These are phyloP conservation scores for Arabidopsis arenosa DNA, from an alignment of 345 rosid species.

Conservation along the genomic window DNA sequence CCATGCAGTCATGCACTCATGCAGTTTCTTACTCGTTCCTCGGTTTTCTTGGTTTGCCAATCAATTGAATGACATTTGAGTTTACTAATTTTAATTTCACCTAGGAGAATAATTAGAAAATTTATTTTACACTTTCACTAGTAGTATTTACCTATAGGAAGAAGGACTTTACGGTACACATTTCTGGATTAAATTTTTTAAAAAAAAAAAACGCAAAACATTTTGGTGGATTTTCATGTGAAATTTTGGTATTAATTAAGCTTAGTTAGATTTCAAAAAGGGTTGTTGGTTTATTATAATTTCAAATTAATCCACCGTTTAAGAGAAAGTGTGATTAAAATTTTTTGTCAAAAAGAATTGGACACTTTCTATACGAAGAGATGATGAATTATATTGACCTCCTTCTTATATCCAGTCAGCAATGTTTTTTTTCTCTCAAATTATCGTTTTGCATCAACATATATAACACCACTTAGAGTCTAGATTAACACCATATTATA, in stretches of 20 bases:
- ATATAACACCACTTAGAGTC: neutral
- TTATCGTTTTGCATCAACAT: neutral
- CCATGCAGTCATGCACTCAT: constrained; percentile 1
- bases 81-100: neutral
- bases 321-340: neutral
- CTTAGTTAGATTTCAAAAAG: neutral
- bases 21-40: neutral
- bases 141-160: neutral
- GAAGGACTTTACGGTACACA: neutral
- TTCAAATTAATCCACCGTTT: neutral
- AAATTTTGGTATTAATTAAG: neutral
- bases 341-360: neutral
- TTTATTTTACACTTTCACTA: neutral
- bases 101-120: neutral
- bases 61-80: neutral
- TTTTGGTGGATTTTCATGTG: neutral
- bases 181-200: no score
- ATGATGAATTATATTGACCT: neutral
- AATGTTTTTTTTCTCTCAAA: neutral
- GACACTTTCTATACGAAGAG: no score
- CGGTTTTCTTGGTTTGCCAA: neutral
- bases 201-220: neutral
- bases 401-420: neutral
- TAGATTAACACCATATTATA: neutral
- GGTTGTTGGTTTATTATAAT: neutral